phyloP scores from a whole-genome alignment of 2,329 filamentous ascomycete species.

The Colletotrichum echinochloae region DNA sequence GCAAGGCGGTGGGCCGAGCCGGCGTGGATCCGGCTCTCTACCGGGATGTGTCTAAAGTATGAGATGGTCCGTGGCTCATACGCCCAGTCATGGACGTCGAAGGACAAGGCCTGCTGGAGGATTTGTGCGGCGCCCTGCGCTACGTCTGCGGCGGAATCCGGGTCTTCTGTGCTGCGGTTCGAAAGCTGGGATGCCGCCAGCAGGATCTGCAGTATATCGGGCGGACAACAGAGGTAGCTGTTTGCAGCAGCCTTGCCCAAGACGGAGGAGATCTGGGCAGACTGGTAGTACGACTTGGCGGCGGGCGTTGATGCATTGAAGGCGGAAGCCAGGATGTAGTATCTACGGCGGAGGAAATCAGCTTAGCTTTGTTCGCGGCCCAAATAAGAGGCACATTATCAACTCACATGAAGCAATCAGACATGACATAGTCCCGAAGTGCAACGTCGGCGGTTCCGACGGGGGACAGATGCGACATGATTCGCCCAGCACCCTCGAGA shows the following conservation, averaged over 20 bases:
- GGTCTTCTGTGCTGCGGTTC: conserved; percentile 45
- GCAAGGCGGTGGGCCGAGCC: conserved; percentile 58
- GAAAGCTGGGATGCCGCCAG: conserved; percentile 57
- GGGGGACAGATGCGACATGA: conserved; percentile 56
- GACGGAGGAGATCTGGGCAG: conserved; percentile 52
- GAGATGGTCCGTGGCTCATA: conserved; percentile 50
- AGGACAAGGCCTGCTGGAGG: conserved; percentile 52
- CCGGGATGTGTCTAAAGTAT: conserved; percentile 49
- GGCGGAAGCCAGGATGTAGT: conserved; percentile 60
- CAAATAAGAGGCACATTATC: conserved; percentile 1
- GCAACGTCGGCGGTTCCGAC: conserved; percentile 49
- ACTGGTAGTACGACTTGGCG: conserved; percentile 51
- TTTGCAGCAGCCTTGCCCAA: conserved; percentile 56
- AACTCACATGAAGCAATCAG: conserved; percentile 60
- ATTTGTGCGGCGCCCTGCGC: conserved; percentile 50
- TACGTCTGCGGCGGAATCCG: conserved; percentile 47
- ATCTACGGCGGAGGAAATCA: conserved; percentile 47
- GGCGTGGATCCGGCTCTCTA: conserved; percentile 54
- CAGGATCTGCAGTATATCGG: conserved; percentile 58
- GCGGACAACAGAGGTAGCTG: conserved; percentile 61
- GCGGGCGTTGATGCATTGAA: conserved; percentile 52
- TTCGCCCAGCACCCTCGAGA: conserved; percentile 58
- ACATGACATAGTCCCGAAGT: conserved; percentile 59
- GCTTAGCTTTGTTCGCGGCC: conserved; percentile 11
- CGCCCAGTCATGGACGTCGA: conserved; percentile 58